Conservation (phyloP, 805 yeast genomes). For the Schwanniomyces pseudopolymorphus region DNA sequence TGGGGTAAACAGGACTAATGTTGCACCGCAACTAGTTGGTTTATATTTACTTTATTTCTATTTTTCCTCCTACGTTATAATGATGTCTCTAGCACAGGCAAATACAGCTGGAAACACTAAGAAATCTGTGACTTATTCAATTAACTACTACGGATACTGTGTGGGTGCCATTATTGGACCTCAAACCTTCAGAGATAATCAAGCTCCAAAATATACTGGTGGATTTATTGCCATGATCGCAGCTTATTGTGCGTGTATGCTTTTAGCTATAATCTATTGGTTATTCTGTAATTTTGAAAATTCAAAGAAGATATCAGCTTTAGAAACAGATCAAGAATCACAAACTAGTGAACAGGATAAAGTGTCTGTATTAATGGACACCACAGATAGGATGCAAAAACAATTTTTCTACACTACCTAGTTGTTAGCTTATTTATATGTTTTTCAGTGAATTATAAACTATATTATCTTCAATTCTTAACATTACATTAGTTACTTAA, state of each 20-base stretch:
- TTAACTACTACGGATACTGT: constrained; percentile 32
- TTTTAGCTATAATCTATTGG: constrained; percentile 47
- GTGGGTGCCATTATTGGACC: constrained; percentile 28
- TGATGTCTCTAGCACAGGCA: constrained; percentile 26
- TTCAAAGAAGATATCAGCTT: too few species aligned
- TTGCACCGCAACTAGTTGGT: constrained; percentile 21
- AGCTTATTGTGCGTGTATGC: constrained; percentile 84
- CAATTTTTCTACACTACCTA: too few species aligned
- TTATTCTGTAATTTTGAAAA: too few species aligned
- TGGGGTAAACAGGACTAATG: constrained; percentile 14
- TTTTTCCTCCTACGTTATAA: constrained; percentile 27
- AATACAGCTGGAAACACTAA: constrained; percentile 34
- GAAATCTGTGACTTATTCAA: constrained; percentile 31
- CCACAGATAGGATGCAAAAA: too few species aligned
- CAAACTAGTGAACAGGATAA: too few species aligned
- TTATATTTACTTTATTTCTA: constrained; percentile 34
- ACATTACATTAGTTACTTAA: too few species aligned
- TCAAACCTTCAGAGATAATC: constrained; percentile 19
- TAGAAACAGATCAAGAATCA: too few species aligned
- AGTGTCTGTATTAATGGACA: too few species aligned
- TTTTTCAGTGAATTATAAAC: too few species aligned
- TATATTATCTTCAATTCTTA: too few species aligned
- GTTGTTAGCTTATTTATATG: too few species aligned
- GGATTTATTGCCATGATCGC: constrained; percentile 82
- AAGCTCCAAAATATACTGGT: constrained; percentile 52